Conservation (phyloP, 2,329 filamentous ascomycete species). For the Alternaria ventricosa region DNA sequence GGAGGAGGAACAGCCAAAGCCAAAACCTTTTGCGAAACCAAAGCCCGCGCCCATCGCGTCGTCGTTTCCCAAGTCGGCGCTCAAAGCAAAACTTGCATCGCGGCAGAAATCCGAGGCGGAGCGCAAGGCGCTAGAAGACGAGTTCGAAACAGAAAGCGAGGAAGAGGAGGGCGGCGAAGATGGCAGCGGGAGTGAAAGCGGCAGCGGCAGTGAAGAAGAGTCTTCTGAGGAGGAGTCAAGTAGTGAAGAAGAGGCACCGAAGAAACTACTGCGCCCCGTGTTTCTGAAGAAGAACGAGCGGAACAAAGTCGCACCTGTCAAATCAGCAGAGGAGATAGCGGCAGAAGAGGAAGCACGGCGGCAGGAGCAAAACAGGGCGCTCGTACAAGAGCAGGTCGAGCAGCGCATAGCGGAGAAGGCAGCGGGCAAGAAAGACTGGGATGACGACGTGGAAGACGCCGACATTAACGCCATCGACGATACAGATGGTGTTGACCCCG, state of each 20-base stretch:
- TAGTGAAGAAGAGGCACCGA: slow-evolving; percentile 64
- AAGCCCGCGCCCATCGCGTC: slow-evolving; percentile 52
- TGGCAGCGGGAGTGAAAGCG: slow-evolving; percentile 24
- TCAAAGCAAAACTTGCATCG: slow-evolving; percentile 52
- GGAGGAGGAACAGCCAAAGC: slow-evolving; percentile 58
- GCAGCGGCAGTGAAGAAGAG: slow-evolving; percentile 35
- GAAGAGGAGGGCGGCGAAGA: slow-evolving; percentile 35
- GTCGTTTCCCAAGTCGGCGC: slow-evolving; percentile 55
- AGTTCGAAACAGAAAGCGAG: slow-evolving; percentile 65
- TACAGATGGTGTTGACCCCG: slow-evolving; percentile 83
- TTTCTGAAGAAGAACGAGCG: slow-evolving; percentile 71
- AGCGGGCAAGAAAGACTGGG: slow-evolving; percentile 84
- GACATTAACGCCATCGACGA: slow-evolving; percentile 83
- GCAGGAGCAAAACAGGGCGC: slow-evolving; percentile 74
- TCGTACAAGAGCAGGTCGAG: slow-evolving; percentile 88
- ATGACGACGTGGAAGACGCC: slow-evolving; percentile 69
- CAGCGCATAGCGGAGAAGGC: slow-evolving; percentile 78
- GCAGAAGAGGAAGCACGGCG: slow-evolving; percentile 63
- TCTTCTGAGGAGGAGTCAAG: slow-evolving; percentile 60
- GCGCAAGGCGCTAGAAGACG: slow-evolving; percentile 55
- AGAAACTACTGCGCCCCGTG: slow-evolving; percentile 67
- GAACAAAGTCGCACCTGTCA: slow-evolving; percentile 46
- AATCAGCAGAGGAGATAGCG: slow-evolving; percentile 50
- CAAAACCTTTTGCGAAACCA: slow-evolving; percentile 41
- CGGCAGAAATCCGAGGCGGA: slow-evolving; percentile 40